A percentile compares a stretch with the other conserved stretches of the same genome.
Conservation (phyloP, 1,139 yeast genomes). For the Yamadazyma jaroonii region DNA sequence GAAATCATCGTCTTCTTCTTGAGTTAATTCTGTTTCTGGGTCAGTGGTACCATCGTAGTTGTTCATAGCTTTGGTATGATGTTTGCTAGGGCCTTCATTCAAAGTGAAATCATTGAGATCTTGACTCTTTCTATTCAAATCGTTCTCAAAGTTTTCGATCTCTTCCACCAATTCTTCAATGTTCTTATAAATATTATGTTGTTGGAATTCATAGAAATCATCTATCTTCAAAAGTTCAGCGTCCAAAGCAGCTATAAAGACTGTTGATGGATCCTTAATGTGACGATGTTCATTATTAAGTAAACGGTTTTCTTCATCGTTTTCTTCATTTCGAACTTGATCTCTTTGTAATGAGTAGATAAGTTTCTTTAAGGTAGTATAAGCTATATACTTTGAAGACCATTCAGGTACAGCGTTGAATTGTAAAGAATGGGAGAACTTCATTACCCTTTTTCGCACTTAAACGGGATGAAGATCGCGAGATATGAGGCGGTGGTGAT, state of each 20-base stretch:
- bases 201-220: conserved; percentile 54
- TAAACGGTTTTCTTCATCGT: conserved; percentile 27
- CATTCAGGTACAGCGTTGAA: conserved; percentile 78
- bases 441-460: conserved; percentile 36
- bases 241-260: conserved; percentile 53
- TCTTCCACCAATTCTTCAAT: conserved; percentile 54
- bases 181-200: conserved; percentile 43
- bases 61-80: neutral
- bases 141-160: conserved; percentile 44
- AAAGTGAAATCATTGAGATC: conserved; percentile 12
- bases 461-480: too few relatives aligned
- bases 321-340: conserved; percentile 31
- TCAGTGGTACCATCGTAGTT: conserved; percentile 21
- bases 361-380: conserved; percentile 59
- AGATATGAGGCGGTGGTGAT: too few relatives aligned
- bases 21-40: conserved; percentile 33
- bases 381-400: conserved; percentile 68
- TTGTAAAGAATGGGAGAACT: conserved; percentile 69
- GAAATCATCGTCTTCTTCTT: conserved; percentile 21
- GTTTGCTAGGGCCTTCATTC: neutral
- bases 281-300: conserved; percentile 21
- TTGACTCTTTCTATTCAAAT: conserved; percentile 14
- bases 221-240: conserved; percentile 60
- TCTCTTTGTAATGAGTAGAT: conserved; percentile 66
- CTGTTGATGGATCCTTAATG: conserved; percentile 22